These are phyloP conservation scores for Plectosphaerella plurivora DNA, from an alignment of 2,329 filamentous ascomycete genomes.

Conservation along the genomic window DNA sequence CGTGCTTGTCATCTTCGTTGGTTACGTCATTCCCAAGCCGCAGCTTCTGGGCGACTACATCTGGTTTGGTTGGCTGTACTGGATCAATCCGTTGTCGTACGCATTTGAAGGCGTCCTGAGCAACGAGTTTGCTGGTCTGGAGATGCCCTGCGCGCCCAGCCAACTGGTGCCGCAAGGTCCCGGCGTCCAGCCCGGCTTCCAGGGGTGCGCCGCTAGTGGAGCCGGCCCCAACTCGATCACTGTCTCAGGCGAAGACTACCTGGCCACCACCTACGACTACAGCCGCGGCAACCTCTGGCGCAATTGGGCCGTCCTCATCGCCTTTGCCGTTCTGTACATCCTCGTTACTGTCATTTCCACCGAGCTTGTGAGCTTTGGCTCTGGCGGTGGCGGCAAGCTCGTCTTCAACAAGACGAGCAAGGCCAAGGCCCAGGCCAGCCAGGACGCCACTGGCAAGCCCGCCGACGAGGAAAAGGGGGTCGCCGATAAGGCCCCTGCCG, in stretches of 20 bases:
- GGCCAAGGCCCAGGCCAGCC: neutral
- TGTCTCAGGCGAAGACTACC: constrained; percentile 52
- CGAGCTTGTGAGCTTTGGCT: constrained; percentile 64
- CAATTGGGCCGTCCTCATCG: constrained; percentile 74
- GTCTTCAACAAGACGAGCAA: constrained; percentile 66
- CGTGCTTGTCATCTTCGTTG: constrained; percentile 62
- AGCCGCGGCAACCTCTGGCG: constrained; percentile 59
- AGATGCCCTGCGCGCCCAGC: constrained; percentile 40
- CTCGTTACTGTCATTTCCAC: constrained; percentile 64
- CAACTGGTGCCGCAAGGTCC: constrained; percentile 42
- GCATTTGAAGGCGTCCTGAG: constrained; percentile 56
- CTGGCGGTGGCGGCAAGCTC: constrained; percentile 61
- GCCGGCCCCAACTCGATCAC: constrained; percentile 38
- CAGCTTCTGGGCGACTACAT: constrained; percentile 55
- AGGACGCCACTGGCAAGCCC: neutral
- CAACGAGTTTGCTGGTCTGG: constrained; percentile 48
- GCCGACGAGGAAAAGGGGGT: neutral
- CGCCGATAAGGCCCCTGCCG: neutral
- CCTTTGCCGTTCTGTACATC: constrained; percentile 71
- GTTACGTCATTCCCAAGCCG: constrained; percentile 55
- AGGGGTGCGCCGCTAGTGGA: constrained; percentile 52
- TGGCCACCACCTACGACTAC: constrained; percentile 49
- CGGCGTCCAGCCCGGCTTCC: constrained; percentile 30
- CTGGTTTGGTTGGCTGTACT: constrained; percentile 66
- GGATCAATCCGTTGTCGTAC: constrained; percentile 61